Evolutionary conservation across 2,329 filamentous ascomycete species (phyloP), one percentile per base, ranked within the genome.

Genomic region (Cyphellophora attinorum): DNA sequence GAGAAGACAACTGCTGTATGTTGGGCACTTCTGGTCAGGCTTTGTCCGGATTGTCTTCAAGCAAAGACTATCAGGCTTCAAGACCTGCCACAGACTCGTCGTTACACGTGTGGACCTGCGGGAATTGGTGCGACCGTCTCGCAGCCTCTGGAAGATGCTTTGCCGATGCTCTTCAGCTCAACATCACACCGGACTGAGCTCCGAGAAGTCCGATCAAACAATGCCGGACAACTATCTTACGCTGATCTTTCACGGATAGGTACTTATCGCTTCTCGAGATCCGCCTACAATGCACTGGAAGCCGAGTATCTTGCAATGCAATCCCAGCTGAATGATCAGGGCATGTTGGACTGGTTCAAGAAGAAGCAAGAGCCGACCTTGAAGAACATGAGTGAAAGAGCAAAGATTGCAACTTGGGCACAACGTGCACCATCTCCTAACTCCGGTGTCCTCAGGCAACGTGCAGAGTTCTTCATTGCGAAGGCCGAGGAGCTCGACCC

Each of bases 401-500:
- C n/a, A n/a, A n/a, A n/a, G n/a, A n/a, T n/a, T n/a, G n/a, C n/a
- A n/a, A n/a, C n/a, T n/a, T n/a, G n/a, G n/a, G n/a, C n/a, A n/a
- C n/a, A n/a, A n/a, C n/a, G n/a, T n/a, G n/a, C n/a, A n/a, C n/a
- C n/a, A n/a, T n/a, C n/a, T 21, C 14, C 19, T 6, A 32, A 21
- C 11, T 21, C 15, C 6, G 15, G 14, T 11, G 15, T 19, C 6
- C 45, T 58, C 58, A 41, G 41, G 45, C 18, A 50, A 12, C 42
- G 41, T 8, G 35, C 12, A 34, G 40, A 41, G 2, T 61, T 51
- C 44, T 64, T 60, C 41, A 43, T 50, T 29, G 47, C 53, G n/a
- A 54, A 56, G 37, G 61, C 61, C 2, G 44, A 44, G 5, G 40
- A 56, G 15, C 48, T 64, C 10, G 45, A 44, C 6, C 57, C 59